Base-by-base conservation (phyloP, 1,284 basidiomycete species). In the Cryptococcus sp. region DNA sequence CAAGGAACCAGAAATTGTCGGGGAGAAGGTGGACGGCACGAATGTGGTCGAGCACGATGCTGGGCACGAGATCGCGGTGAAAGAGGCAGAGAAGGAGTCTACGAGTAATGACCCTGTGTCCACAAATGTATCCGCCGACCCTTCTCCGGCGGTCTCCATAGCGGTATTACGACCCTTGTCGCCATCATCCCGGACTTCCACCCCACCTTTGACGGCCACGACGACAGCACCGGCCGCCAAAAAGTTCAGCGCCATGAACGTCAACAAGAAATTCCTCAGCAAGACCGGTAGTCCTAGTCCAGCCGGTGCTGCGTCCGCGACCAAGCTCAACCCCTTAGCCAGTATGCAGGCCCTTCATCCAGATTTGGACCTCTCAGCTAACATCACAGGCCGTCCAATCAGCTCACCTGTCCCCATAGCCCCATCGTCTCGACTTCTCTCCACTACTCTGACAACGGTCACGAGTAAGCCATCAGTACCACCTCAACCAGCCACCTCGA, bases 231-330 rank as follows among this genome's bases (percentile, higher is more conserved):
- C 69, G 48, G 79, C 82, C 0, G 85, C 85, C 52, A 83, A 85
- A 45, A 85, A 87, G 66, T 94, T 92, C 74, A 87, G 79, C 64
- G 82, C 88, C 25, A 82, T 88, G 61, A 90, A 89, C 69, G 88
- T 94, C 75, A 93, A 88, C 78, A 92, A 91, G 81, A 90, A 89
- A 74, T 96, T 94, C 72, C 78, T 94, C 46, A 87, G 89, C 77
- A 91, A 92, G 79, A 86, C 85, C 49, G 72, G 64, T 3, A 67
- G 62, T 48, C 67, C 70, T 9, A 62, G 58, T 2, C 64, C 68
- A 2, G 60, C 54, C 2, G 52, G 56, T 19, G 52, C 61, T 23
- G 23, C 55, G 28, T 50, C 52, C 40, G 49, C 53, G 2, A 45
- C 54, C 25, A 68, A 68, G 55, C 46, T 60, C 18, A 46, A 56